These are phyloP conservation scores for Populus hybrid DNA, from an alignment of 441 rosid species.

Conservation along the genomic window DNA sequence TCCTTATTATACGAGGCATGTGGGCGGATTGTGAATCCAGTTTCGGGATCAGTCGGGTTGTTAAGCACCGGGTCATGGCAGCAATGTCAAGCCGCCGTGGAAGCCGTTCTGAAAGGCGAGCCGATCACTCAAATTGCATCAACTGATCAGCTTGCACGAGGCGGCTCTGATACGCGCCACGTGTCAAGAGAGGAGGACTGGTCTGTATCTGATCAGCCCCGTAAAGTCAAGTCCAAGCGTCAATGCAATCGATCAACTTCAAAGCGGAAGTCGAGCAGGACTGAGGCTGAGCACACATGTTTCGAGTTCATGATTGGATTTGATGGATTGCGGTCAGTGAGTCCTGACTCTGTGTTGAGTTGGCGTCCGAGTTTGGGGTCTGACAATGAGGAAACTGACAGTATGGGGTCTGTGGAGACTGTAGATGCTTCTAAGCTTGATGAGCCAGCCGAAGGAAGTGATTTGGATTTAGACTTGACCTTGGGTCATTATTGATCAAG, in stretches of 20 bases:
- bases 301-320: not conserved
- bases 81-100: slow-evolving; percentile 41
- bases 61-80: slow-evolving; percentile 38
- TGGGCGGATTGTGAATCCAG: slow-evolving; percentile 45
- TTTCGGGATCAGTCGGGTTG: slow-evolving; percentile 42
- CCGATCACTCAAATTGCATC: slow-evolving; percentile 20
- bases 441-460: slow-evolving; percentile 20
- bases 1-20: slow-evolving; percentile 52
- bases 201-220: slow-evolving; percentile 18
- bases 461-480: slow-evolving; percentile 22
- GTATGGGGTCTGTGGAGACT: slow-evolving; percentile 27
- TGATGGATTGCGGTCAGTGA: not conserved
- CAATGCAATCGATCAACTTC: slow-evolving; percentile 30
- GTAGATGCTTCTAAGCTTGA: slow-evolving; percentile 25
- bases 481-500: slow-evolving; percentile 9
- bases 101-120: slow-evolving; percentile 38
- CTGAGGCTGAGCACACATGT: slow-evolving; percentile 3
- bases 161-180: slow-evolving; percentile 35
- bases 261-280: slow-evolving; percentile 7
- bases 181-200: slow-evolving; percentile 26
- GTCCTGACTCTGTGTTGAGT: slow-evolving; percentile 16
- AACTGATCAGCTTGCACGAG: slow-evolving; percentile 13
- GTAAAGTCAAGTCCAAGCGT: slow-evolving; percentile 23
- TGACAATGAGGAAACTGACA: slow-evolving; percentile 27
- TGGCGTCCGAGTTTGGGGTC: slow-evolving; percentile 3